Base-by-base conservation (phyloP, 768 basidiomycete species). In the Dioszegia crocea region DNA sequence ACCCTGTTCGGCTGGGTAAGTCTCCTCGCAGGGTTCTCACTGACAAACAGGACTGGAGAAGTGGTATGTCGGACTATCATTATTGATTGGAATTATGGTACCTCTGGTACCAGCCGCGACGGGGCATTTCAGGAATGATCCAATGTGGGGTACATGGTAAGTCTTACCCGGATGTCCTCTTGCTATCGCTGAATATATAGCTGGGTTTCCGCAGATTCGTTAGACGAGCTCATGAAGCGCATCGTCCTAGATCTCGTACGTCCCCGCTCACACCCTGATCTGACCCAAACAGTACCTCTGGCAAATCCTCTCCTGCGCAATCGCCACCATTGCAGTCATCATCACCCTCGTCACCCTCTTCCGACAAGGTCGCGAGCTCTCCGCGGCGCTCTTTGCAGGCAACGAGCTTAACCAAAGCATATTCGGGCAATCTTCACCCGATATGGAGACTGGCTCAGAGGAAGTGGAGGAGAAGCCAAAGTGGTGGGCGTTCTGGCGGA, bases 61-160 rank as follows among this genome's bases (percentile, higher is more conserved):
- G 56, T 66, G 57, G 57, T 69, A 69, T 45, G 47, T 69, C 30
- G 62, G 57, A 1, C 39, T 45, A n/a, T 66, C 64, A 6, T 47
- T 69, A 38, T 24, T 40, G 0, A 30, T 69, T 9, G 67, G 64
- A 10, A 41, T 53, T 11, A 21, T 49, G 2, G 50, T 66, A 14
- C 67, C 67, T 0, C 29, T 69, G 11, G 36, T 60, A 19, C 61
- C 67, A 21, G 64, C 65, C 1, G 57, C 41, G 6, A 30, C 56
- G 44, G 44, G 56, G 12, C 59, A 58, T 48, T 66, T 69, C 51
- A 57, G 60, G 5, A 62, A 52, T 36, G 67, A 69, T 46, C 39
- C 31, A 0, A 45, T 55, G 8, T 26, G 59, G 14, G 53, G 56
- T 4, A 57, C 49, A 8, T 69, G 67, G 66, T 67, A 36, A 56